Percentiles rank a stretch among this genome's conserved stretches.
Evolutionary conservation across 371 early-diverging fungal genomes (phyloP).

Genomic region (Rozella allomycis): DNA sequence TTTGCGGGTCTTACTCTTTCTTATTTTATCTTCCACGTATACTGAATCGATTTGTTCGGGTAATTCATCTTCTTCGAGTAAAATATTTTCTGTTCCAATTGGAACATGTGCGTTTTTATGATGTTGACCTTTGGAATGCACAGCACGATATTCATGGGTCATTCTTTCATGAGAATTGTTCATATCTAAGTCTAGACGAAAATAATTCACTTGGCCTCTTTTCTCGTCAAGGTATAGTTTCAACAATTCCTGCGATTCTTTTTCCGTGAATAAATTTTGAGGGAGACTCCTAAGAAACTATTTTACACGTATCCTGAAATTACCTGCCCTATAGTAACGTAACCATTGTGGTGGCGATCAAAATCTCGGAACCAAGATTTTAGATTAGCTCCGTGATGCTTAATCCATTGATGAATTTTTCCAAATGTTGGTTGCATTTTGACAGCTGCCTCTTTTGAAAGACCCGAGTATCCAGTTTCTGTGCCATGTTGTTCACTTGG

Average conservation of each 20-base stretch:
- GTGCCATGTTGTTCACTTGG: conserved; percentile 5
- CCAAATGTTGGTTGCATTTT: conserved; percentile 11
- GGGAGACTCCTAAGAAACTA: conserved; percentile 25
- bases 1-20: conserved; percentile 8
- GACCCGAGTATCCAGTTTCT: conserved; percentile 8
- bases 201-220: conserved; percentile 21
- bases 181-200: conserved; percentile 24
- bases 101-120: conserved; percentile 12
- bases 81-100: conserved; percentile 22
- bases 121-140: too few relatives aligned
- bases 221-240: conserved; percentile 12
- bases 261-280: conserved; percentile 11
- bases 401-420: conserved; percentile 13
- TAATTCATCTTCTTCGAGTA: conserved; percentile 3
- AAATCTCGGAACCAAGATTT: conserved; percentile 30
- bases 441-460: conserved; percentile 10
- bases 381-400: conserved; percentile 24
- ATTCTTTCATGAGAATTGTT: conserved; percentile 16
- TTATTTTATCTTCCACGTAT: conserved; percentile 12
- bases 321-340: conserved; percentile 6
- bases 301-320: conserved; percentile 14
- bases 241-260: conserved; percentile 20
- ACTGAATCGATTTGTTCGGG: conserved; percentile 5
- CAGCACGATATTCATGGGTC: too few relatives aligned
- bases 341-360: conserved; percentile 24